Conservation (phyloP, 106 monocot species). For the Ottelia alismoides region DNA sequence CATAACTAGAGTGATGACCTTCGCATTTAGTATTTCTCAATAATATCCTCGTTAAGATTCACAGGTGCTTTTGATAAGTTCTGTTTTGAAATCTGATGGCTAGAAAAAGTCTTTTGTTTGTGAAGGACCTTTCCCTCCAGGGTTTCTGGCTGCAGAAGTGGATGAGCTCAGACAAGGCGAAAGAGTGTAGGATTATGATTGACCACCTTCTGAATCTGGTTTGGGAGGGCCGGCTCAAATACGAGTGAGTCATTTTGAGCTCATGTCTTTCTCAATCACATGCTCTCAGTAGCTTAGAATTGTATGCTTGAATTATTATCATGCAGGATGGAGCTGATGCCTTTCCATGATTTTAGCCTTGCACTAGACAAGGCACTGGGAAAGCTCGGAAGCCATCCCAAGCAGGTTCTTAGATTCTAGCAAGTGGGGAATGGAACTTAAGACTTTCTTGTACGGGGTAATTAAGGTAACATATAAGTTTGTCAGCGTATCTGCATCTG, state of each 20-base stretch:
- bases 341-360: slow-evolving; percentile 57
- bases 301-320: neutral
- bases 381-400: slow-evolving; percentile 76
- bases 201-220: slow-evolving; percentile 71
- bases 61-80: too few relatives aligned
- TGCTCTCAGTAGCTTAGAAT: neutral
- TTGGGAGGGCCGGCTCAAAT: slow-evolving; percentile 52
- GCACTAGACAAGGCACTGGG: slow-evolving; percentile 86
- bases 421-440: too few relatives aligned
- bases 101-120: neutral
- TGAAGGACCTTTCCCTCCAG: slow-evolving; percentile 62
- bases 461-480: too few relatives aligned
- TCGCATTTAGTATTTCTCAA: too few relatives aligned
- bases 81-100: neutral
- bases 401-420: slow-evolving; percentile 80
- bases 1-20: too few relatives aligned
- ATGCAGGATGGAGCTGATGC: slow-evolving; percentile 75
- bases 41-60: too few relatives aligned
- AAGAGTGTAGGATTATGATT: slow-evolving; percentile 52
- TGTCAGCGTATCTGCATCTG: too few relatives aligned
- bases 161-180: slow-evolving; percentile 48
- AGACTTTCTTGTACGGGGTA: too few relatives aligned
- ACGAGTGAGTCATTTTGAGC: slow-evolving; percentile 38
- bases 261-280: neutral
- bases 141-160: slow-evolving; percentile 98